Conservation (phyloP, 2,329 filamentous ascomycete species). For the Aphanocladium album region DNA sequence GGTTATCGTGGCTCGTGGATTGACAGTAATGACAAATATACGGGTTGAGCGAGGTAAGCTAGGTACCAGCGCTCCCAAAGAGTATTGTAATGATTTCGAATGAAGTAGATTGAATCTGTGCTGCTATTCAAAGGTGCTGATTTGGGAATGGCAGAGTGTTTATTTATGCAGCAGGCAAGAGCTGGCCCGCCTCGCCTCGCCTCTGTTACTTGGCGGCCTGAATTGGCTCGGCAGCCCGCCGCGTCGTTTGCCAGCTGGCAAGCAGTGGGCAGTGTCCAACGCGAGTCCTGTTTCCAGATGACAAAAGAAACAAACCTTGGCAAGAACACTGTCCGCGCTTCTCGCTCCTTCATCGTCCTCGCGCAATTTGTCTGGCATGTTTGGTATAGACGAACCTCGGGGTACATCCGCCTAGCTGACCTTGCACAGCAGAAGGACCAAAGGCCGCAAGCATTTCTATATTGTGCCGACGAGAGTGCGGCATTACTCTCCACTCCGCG, state of each 20-base stretch:
- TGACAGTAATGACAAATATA: constrained; percentile 3
- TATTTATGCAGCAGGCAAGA: constrained; percentile 11
- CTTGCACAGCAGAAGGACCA: not conserved
- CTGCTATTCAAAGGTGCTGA: not conserved
- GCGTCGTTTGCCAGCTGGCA: constrained; percentile 11
- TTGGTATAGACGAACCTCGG: constrained; percentile 2
- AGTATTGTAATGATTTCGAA: constrained; percentile 7
- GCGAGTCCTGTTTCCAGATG: constrained; percentile 8
- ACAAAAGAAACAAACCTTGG: constrained; percentile 10
- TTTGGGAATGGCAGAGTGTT: not conserved
- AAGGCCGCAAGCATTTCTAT: not conserved
- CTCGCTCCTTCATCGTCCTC: not conserved
- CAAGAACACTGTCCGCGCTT: not conserved
- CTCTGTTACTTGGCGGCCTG: not conserved
- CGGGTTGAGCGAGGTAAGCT: constrained; percentile 6
- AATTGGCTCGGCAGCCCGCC: constrained; percentile 5
- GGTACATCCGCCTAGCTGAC: constrained; percentile 1
- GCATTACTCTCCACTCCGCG: too few relatives aligned
- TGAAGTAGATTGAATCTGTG: constrained; percentile 10
- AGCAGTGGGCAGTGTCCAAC: not conserved
- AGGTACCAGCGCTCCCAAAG: not conserved
- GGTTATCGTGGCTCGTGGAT: not conserved
- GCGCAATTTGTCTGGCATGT: not conserved
- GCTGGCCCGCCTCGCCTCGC: not conserved
- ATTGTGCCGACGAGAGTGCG: too few relatives aligned